A percentile compares a stretch with the other conserved stretches of the same genome.
Conservation (phyloP, 768 basidiomycete species). For the Russula brevipes region DNA sequence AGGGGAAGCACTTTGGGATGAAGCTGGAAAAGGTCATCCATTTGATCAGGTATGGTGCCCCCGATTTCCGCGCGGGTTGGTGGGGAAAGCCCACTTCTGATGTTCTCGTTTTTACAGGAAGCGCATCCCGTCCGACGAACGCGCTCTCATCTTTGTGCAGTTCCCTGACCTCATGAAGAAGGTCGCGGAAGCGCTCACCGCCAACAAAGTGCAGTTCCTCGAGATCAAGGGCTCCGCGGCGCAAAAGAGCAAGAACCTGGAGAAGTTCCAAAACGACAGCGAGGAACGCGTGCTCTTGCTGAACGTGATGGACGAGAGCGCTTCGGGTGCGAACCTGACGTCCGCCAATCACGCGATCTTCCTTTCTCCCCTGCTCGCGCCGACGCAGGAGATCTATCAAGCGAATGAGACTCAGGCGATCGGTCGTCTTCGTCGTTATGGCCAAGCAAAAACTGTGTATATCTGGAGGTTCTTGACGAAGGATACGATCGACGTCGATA, state of each 20-base stretch:
- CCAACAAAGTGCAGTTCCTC: slow-evolving; percentile 67
- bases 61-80: not conserved
- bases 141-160: slow-evolving; percentile 91
- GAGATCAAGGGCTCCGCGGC: slow-evolving; percentile 77
- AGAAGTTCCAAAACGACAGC: slow-evolving; percentile 79
- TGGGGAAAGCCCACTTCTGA: too few relatives aligned
- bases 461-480: slow-evolving; percentile 81
- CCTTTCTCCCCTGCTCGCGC: slow-evolving; percentile 83
- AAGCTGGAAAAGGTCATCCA: slow-evolving; percentile 75
- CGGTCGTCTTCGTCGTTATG: slow-evolving; percentile 77
- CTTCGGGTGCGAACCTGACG: slow-evolving; percentile 90
- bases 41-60: slow-evolving; percentile 59
- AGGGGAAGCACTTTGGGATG: slow-evolving; percentile 73
- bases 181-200: slow-evolving; percentile 73
- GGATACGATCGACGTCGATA: slow-evolving; percentile 85
- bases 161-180: slow-evolving; percentile 92
- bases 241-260: slow-evolving; percentile 74
- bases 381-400: slow-evolving; percentile 76
- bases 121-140: slow-evolving; percentile 65
- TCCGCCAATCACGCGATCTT: slow-evolving; percentile 94
- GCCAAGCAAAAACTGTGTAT: slow-evolving; percentile 73
- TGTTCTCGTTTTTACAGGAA: slow-evolving; percentile 39
- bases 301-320: slow-evolving; percentile 92
- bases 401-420: slow-evolving; percentile 81
- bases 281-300: slow-evolving; percentile 77